A percentile compares a stretch with the other conserved stretches of the same genome.
These are phyloP conservation scores for Gillenia trifoliata DNA, from an alignment of 306 rosid genomes.

Conservation along the genomic window DNA sequence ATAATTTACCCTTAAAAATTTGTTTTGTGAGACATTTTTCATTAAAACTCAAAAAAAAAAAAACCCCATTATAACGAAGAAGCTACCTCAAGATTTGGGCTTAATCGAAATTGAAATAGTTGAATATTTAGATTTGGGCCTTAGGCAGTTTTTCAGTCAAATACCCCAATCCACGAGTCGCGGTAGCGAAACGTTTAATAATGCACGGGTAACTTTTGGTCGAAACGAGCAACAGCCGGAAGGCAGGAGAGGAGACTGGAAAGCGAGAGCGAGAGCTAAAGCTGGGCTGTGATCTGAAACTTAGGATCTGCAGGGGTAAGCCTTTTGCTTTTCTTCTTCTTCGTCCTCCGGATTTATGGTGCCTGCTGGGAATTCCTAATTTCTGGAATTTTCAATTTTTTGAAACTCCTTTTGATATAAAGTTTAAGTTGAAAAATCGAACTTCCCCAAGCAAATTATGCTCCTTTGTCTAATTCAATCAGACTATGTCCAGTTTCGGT, in stretches of 20 bases:
- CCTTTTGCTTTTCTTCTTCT: background rate
- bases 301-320: background rate
- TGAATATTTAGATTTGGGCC: too few relatives aligned
- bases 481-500: background rate
- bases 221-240: background rate
- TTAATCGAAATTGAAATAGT: too few relatives aligned
- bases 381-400: background rate
- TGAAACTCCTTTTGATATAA: background rate
- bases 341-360: background rate
- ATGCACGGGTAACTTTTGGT: background rate
- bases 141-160: too few relatives aligned
- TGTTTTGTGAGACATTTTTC: too few relatives aligned
- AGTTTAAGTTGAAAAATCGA: background rate
- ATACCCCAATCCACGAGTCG: background rate
- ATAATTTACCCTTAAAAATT: too few relatives aligned
- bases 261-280: background rate
- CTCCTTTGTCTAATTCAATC: too few relatives aligned
- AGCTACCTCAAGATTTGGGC: too few relatives aligned
- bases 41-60: too few relatives aligned
- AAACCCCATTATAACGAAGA: too few relatives aligned
- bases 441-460: background rate
- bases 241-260: background rate
- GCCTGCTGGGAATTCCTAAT: background rate
- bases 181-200: background rate
- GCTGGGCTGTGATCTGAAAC: slow-evolving; percentile 6